Evolutionary conservation across 768 basidiomycete species (phyloP), one percentile per base, ranked within the genome.

Genomic region (Termitomyces titanicus): DNA sequence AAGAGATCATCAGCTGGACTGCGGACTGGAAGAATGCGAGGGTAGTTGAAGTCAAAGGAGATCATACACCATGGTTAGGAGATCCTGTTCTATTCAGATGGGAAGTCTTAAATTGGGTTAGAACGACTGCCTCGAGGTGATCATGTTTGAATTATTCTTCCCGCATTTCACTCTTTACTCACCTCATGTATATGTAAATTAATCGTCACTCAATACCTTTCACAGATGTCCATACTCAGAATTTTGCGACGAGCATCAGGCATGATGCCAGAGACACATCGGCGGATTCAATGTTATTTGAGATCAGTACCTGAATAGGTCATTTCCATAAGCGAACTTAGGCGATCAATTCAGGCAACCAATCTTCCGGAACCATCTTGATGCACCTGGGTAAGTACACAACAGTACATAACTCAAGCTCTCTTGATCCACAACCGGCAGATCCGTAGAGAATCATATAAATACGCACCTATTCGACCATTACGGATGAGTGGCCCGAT

Each of bases 61-160:
- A 67, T 44, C 72, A 72, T 51, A 64, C 67, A 49, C 62, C 64
- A 5, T 70, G 68, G 68, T 50, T 70, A 45, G 58, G 59, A 34
- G 47, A 62, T 31, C 55, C 64, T 2, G 62, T 59, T 5, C 56
- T 39, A 29, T 69, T 69, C 53, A 61, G 65, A 46, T 51, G 56
- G 11, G 60, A 49, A 20, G 51, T 71, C 22, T 47, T 70, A 39
- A 31, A 40, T 31, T 70, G 68, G 68, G 37, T 69, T 35, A 55
- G 47, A 47, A 54, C 34, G 45, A 55, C 46, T 37, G 51, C 55
- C 60, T 51, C 13, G 27, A 58, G 57, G 60, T 48, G 33, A 52
- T n/a, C n/a, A 46, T n/a, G 22, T 38, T 40, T 40, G n/a, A 18
- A n/a, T 50, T 17, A 18, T 25, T 51, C 9, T 34, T 10, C 47